Evolutionary conservation across 768 basidiomycete species (phyloP).

Genomic region (Amyloporia xantha): DNA sequence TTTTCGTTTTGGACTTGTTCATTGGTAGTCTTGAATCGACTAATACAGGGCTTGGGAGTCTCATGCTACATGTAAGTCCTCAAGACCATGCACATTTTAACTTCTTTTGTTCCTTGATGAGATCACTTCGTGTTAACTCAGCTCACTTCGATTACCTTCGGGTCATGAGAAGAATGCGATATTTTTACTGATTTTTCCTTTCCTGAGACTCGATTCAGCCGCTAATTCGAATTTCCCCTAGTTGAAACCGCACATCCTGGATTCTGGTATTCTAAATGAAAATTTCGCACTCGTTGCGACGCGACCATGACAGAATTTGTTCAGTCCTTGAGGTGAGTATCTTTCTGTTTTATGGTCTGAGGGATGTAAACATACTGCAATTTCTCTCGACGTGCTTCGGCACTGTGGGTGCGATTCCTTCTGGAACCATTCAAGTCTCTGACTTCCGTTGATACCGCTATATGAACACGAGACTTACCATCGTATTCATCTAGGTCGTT

Average conservation of each 20-base stretch:
- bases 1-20: no score
- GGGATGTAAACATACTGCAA: conserved; percentile 44
- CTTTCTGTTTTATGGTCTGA: not conserved
- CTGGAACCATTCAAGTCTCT: conserved; percentile 83
- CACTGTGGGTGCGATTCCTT: conserved; percentile 58
- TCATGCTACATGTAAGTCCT: not conserved
- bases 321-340: not conserved
- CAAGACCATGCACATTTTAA: not conserved
- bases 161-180: conserved; percentile 50
- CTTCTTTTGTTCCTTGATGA: conserved; percentile 20
- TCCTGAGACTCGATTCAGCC: not conserved
- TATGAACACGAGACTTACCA: no score
- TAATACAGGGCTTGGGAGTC: not conserved
- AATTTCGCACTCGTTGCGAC: no score
- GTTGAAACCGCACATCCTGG: no score
- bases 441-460: conserved; percentile 30
- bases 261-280: no score
- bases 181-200: conserved; percentile 30
- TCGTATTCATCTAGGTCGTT: no score
- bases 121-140: conserved; percentile 40
- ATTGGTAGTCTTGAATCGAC: no score
- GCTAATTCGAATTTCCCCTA: not conserved
- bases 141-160: conserved; percentile 55
- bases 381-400: conserved; percentile 45
- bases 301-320: no score